Base-by-base conservation (phyloP, 371 early-diverging fungal species). In the Chytridium lagenaria region DNA sequence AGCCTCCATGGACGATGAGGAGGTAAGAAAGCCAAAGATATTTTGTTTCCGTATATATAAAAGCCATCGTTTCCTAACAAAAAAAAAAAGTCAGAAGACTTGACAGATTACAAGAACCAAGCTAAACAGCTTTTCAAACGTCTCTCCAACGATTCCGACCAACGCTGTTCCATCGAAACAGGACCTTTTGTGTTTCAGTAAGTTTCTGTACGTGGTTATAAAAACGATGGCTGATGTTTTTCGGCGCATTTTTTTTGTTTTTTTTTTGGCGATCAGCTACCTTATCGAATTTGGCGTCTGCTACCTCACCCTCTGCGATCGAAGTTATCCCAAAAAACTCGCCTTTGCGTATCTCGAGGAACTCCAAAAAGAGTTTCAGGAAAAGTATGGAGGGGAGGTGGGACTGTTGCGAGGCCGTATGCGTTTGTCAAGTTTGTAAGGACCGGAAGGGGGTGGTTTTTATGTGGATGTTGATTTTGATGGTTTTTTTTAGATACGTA, bases 401-500 rank as follows among this genome's bases (percentile, higher is more conserved):
- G 92, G 34, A 90, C 89, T n/a, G 93, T 89, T 55, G 89, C 95
- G 61, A 85, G 98, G 69, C 98, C 98, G 23, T 98, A 97, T 77
- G 97, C 98, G 5, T 96, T 97, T 82, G 94, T 96, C 69, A 94
- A 94, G 78, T 98, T 98, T 79, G 94, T n/a, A n/a, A n/a, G n/a
- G n/a, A n/a, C n/a, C n/a, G n/a, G n/a, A n/a, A n/a, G 93, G 92
- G 87, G 66, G 77, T 73, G 23, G 36, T 49, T 52, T 44, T 66
- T n/a, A 34, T 38, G 22, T 72, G 76, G 2, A 31, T 73, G 23
- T 63, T 49, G 33, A 59, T 30, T 2, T 10, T 16, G 15, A 34
- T 71, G 23, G 67, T 16, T 40, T 12, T 30, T 52, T 19, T 50
- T 49, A 93, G 98, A 98, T 82, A 95, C 95, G 2, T 95, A 94